Base-by-base conservation (phyloP, 23 red algal genomes). In the Gracilaria gracilis region DNA sequence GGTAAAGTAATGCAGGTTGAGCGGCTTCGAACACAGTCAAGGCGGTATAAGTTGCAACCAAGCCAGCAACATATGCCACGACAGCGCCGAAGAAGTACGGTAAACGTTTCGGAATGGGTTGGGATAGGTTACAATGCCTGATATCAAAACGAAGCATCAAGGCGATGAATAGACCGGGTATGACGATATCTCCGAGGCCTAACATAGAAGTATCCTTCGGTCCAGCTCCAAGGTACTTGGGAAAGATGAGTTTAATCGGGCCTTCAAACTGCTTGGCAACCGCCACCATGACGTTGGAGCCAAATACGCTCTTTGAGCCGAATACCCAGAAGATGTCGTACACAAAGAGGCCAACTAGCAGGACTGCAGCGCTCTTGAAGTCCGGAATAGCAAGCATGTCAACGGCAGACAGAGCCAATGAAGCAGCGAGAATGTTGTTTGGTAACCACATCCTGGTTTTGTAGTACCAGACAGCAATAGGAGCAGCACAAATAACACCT, bases 321-420 rank as follows among this genome's bases (percentile, higher is more conserved):
- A 98, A 98, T 8, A 98, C 96, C 96, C 96, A 98, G 78, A 98
- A 98, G 17, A 95, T 93, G 42, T 98, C 96, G 78, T 98, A 98
- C 27, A 95, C 58, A 83, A 98, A 98, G 0, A 98, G 88, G 58
- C 96, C 96, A 71, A 42, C 33, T 0, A 95, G 66, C 34, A 98
- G 74, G 32, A 98, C 69, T 35, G 82, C 89, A 25, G 82, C 90
- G n/a, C 77, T 84, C 48, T 95, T 53, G 66, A 95, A 98, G 51
- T 95, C 93, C 12, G 83, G 88, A 35, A 98, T 61, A 29, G 93
- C 96, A 46, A 98, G 84, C 59, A 95, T 39, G 49, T 98, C 96
- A 64, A 98, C 87, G 16, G 85, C 93, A 8, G 93, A 79, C 51
- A 98, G 86, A 21, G 86, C 92, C 24, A 98, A 53, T 8, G 85